phyloP scores from a whole-genome alignment of 2,329 filamentous ascomycete genomes.

The Colletotrichum plurivorum region DNA sequence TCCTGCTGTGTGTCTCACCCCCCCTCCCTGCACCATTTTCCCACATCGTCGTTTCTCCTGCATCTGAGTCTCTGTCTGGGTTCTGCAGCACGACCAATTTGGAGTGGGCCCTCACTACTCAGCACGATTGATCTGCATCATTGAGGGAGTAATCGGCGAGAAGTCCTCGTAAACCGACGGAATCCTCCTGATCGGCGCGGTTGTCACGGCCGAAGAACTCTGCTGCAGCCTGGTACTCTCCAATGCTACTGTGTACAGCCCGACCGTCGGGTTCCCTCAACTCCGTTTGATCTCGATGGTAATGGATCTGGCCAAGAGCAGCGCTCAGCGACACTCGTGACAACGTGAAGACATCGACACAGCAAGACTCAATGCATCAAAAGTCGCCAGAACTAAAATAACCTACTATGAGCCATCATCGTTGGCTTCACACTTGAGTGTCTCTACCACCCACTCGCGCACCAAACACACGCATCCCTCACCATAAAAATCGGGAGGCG shows the following conservation, averaged over 20 bases:
- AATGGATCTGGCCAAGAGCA: neutral
- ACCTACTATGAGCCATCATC: too few relatives aligned
- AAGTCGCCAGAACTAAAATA: too few relatives aligned
- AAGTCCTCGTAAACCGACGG: constrained; percentile 38
- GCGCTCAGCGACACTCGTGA: too few relatives aligned
- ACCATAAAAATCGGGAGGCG: neutral
- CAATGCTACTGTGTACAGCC: too few relatives aligned
- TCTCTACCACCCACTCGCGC: neutral
- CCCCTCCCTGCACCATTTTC: constrained; percentile 10
- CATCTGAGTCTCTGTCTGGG: constrained; percentile 15
- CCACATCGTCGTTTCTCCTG: constrained; percentile 20
- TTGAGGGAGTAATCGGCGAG: constrained; percentile 21
- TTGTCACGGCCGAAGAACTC: constrained; percentile 1
- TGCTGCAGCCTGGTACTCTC: too few relatives aligned
- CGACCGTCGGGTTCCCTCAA: too few relatives aligned
- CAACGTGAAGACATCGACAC: neutral
- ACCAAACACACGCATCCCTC: neutral
- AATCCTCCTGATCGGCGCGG: neutral
- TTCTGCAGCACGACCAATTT: constrained; percentile 26
- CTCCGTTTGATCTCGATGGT: neutral
- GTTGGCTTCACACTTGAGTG: neutral
- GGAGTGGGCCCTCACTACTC: constrained; percentile 23
- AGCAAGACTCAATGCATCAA: too few relatives aligned
- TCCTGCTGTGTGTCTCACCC: constrained; percentile 4
- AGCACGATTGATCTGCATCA: constrained; percentile 29